These are phyloP conservation scores for Pugionium dolabratum DNA, from an alignment of 345 rosid genomes.

Conservation along the genomic window DNA sequence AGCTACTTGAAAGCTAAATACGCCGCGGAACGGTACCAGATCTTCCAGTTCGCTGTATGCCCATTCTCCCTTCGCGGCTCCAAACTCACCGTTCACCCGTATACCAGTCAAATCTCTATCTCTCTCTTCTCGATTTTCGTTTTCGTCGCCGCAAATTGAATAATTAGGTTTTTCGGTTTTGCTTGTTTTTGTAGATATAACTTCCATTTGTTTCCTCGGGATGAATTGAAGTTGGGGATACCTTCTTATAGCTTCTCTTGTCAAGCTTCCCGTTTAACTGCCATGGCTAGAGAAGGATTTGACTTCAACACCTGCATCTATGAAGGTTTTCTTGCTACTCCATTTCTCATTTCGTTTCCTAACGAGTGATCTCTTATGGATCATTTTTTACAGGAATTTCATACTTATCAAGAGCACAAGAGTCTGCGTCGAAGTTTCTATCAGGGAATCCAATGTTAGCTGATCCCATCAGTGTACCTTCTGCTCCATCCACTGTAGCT, in stretches of 20 bases:
- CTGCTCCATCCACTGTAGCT: constrained; percentile 58
- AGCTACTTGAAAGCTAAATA: constrained; percentile 73
- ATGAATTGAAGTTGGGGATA: constrained; percentile 71
- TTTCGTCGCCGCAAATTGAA: constrained; percentile 4
- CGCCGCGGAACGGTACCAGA: constrained; percentile 75
- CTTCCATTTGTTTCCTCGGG: constrained; percentile 85
- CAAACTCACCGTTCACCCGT: constrained; percentile 68
- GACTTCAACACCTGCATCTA: constrained; percentile 86
- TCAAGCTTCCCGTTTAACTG: constrained; percentile 62
- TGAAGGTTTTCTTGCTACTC: constrained; percentile 50
- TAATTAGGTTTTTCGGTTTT: constrained; percentile 2
- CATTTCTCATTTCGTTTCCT: constrained; percentile 8
- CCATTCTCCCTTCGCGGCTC: constrained; percentile 61
- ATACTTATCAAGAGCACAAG: constrained; percentile 85
- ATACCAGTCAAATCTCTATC: constrained; percentile 3
- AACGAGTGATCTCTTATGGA: constrained; percentile 9
- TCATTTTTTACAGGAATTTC: constrained; percentile 60
- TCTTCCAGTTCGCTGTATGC: constrained; percentile 77
- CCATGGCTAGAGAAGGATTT: constrained; percentile 83
- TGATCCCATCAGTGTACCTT: constrained; percentile 37
- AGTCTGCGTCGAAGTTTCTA: constrained; percentile 57
- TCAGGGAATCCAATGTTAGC: constrained; percentile 55
- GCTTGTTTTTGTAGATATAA: constrained; percentile 58
- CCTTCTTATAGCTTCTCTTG: constrained; percentile 87
- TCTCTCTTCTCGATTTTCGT: not conserved